A percentile compares a stretch with the other conserved stretches of the same genome.
Evolutionary conservation across 352 stramenopile genomes (phyloP).

Genomic region (Pythium brachiatum): DNA sequence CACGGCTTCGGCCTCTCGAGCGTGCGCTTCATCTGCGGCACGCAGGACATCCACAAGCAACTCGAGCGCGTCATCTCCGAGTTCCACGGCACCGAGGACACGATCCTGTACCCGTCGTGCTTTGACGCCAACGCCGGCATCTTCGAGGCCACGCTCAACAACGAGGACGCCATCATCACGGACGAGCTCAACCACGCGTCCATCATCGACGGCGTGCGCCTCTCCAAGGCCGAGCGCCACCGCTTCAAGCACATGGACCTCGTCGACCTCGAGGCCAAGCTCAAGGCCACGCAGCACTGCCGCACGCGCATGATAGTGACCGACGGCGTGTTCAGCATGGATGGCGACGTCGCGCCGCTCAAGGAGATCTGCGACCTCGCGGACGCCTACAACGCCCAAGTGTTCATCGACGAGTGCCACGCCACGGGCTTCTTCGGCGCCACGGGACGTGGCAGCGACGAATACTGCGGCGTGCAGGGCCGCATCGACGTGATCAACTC

Average conservation of each 20-base stretch:
- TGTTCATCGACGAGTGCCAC: slow-evolving; percentile 95
- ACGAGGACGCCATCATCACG: slow-evolving; percentile 92
- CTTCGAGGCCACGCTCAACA: slow-evolving; percentile 87
- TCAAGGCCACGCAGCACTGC: slow-evolving; percentile 88
- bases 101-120: slow-evolving; percentile 93
- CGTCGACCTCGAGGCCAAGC: slow-evolving; percentile 85
- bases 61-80: slow-evolving; percentile 86
- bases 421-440: slow-evolving; percentile 92
- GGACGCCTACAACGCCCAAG: slow-evolving; percentile 91
- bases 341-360: slow-evolving; percentile 91
- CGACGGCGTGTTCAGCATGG: slow-evolving; percentile 95
- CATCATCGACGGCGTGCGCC: slow-evolving; percentile 94
- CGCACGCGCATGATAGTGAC: slow-evolving; percentile 91
- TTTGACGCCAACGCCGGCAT: slow-evolving; percentile 94
- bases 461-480: slow-evolving; percentile 89
- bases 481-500: slow-evolving; percentile 94
- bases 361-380: slow-evolving; percentile 89
- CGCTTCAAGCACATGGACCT: slow-evolving; percentile 95
- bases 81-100: slow-evolving; percentile 94
- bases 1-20: slow-evolving; percentile 90
- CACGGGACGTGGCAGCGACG: slow-evolving; percentile 89
- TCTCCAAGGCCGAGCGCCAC: slow-evolving; percentile 92
- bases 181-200: slow-evolving; percentile 93
- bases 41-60: slow-evolving; percentile 93
- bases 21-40: slow-evolving; percentile 95